Evolutionary conservation across 768 basidiomycete genomes (phyloP), one percentile per base, ranked within the genome.

Genomic region (Lactarius sp.): DNA sequence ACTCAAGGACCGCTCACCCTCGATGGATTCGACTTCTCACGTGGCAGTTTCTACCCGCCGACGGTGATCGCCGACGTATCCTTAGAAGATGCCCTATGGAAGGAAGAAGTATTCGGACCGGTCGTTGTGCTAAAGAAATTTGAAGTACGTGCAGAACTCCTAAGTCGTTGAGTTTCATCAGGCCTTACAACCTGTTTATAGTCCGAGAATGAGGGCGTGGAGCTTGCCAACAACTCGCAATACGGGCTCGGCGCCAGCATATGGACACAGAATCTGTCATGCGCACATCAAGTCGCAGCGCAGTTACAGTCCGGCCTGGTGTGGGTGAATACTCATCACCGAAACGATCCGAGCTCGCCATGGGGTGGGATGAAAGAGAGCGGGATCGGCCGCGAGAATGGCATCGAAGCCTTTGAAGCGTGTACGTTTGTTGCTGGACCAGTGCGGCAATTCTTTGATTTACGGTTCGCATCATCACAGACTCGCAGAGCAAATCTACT

Each of bases 301-400:
- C 76, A 77, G 41, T 85, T 94, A 42, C 80, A 93, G 68, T 78
- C 86, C 18, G 92, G 92, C 4, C 70, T 94, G 37, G 87, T 94
- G 51, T 94, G 92, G 92, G 83, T 93, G 42, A 94, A 94, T 71
- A 92, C 88, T 0, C 90, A 93, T 68, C 92, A 94, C 70, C 82
- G 92, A 52, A 94, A 94, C 69, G 91, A 94, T 70, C 92, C 92
- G 8, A 88, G 87, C 66, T 92, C 89, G 37, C 91, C 92, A 46
- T 94, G 92, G 90, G 91, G 91, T 20, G 91, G 91, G 6, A 90
- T 92, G 90, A 92, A 93, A 72, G 87, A 88, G 67, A 93, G 91
- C 69, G 92, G 92, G 1, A 87, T 92, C 57, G 92, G 92, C 6
- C 75, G 92, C 61, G 92, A 94, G 71, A 94, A 94, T 66, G 92